Percentiles rank a stretch among this genome's conserved stretches.
Conservation (phyloP, 805 yeast genomes). For the Yamadazyma nakazawae region DNA sequence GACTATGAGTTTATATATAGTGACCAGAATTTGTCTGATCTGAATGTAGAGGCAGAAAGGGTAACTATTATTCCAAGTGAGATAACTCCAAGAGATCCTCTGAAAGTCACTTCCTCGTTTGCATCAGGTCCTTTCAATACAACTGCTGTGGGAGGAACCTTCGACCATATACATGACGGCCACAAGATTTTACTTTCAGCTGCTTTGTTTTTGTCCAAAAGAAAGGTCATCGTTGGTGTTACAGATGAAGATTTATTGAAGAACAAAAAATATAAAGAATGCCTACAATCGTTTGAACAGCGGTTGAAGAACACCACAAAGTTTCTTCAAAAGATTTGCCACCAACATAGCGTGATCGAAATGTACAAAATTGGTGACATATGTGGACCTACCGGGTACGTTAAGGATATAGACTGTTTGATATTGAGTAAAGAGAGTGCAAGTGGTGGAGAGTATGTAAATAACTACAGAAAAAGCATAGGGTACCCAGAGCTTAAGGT, state of each 20-base stretch:
- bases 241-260: conserved; percentile 71
- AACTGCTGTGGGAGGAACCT: conserved; percentile 89
- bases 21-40: neutral
- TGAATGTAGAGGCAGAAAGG: neutral
- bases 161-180: conserved; percentile 95
- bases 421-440: conserved; percentile 79
- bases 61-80: neutral
- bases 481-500: conserved; percentile 49
- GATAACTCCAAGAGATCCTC: neutral
- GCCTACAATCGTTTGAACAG: conserved; percentile 52
- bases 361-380: conserved; percentile 72
- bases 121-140: conserved; percentile 11
- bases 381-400: conserved; percentile 89
- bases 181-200: conserved; percentile 81
- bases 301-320: conserved; percentile 46
- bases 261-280: conserved; percentile 71
- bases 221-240: conserved; percentile 70
- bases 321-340: conserved; percentile 42
- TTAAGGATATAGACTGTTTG: conserved; percentile 70
- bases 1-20: neutral
- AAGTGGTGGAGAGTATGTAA: conserved; percentile 71
- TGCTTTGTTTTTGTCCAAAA: conserved; percentile 57
- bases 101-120: neutral
- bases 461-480: conserved; percentile 55
- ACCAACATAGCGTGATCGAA: conserved; percentile 47